These are phyloP conservation scores for Phlyctochytrium planicorne DNA, from an alignment of 192 early-diverging fungal genomes.

Conservation along the genomic window DNA sequence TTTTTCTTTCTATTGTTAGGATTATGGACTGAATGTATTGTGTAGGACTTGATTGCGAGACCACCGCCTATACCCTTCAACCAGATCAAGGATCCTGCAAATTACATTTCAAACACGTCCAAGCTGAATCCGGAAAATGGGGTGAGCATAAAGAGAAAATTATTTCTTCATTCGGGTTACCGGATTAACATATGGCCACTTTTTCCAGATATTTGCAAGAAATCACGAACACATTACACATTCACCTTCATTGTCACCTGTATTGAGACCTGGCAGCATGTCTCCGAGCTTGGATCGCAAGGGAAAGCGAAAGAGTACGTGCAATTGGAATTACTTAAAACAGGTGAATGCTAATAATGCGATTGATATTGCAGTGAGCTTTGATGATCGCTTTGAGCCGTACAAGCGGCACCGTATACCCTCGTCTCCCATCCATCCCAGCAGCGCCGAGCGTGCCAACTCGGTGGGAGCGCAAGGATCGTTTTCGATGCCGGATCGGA, in stretches of 20 bases:
- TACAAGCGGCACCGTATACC: slow-evolving; percentile 27
- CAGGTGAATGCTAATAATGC: slow-evolving; percentile 5
- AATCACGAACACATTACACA: slow-evolving; percentile 17
- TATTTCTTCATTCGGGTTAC: neutral
- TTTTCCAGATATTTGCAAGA: slow-evolving; percentile 10
- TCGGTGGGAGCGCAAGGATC: too few relatives aligned
- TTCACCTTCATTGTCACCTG: slow-evolving; percentile 39
- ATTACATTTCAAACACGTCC: slow-evolving; percentile 37
- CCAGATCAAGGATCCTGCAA: slow-evolving; percentile 39
- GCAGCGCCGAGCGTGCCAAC: slow-evolving; percentile 4
- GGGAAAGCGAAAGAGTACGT: slow-evolving; percentile 40
- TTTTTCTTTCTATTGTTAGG: too few relatives aligned
- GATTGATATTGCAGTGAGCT: slow-evolving; percentile 18
- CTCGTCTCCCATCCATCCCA: neutral
- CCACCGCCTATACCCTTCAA: slow-evolving; percentile 21
- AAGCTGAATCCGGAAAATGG: slow-evolving; percentile 46
- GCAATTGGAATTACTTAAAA: neutral
- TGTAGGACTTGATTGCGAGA: neutral
- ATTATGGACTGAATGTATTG: too few relatives aligned
- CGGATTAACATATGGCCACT: neutral
- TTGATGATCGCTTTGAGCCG: slow-evolving; percentile 42
- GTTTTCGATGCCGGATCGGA: too few relatives aligned
- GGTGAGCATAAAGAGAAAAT: neutral
- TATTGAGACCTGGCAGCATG: slow-evolving; percentile 22
- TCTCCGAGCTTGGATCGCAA: slow-evolving; percentile 25